phyloP scores from a whole-genome alignment of 1,284 basidiomycete genomes.

The Tremellales sp. region DNA sequence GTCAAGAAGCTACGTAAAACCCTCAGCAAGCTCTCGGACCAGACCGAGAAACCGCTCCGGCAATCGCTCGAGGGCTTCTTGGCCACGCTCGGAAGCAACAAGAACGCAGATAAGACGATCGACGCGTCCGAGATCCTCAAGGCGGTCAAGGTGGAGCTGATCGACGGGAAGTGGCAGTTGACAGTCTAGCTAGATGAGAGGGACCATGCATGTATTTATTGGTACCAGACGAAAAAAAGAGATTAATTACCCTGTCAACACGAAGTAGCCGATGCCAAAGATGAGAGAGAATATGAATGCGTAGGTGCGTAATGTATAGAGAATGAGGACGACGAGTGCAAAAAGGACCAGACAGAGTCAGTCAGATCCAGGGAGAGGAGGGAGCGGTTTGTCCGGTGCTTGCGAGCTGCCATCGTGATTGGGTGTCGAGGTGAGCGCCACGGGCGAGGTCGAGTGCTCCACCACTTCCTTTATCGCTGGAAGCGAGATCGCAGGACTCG shows the following conservation, averaged over 20 bases:
- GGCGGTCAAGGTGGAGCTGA: slow-evolving; percentile 25
- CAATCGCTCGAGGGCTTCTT: slow-evolving; percentile 17
- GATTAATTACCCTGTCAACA: neutral
- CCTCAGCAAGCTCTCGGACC: slow-evolving; percentile 32
- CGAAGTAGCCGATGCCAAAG: neutral
- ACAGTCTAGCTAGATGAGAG: slow-evolving; percentile 13
- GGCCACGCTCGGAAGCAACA: slow-evolving; percentile 22
- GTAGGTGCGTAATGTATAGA: neutral
- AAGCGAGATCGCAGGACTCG: too few relatives aligned
- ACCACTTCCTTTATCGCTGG: too few relatives aligned
- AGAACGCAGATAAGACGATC: slow-evolving; percentile 29
- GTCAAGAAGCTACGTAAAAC: slow-evolving; percentile 41
- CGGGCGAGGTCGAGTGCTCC: too few relatives aligned
- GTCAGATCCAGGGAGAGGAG: neutral
- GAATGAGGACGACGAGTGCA: neutral
- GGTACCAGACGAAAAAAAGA: too few relatives aligned
- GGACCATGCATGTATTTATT: neutral
- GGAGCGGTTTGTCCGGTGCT: too few relatives aligned
- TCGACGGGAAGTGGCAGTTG: slow-evolving; percentile 34
- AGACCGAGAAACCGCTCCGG: slow-evolving; percentile 10
- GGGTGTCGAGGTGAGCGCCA: too few relatives aligned
- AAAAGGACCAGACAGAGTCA: neutral
- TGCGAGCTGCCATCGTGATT: too few relatives aligned
- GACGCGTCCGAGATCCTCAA: slow-evolving; percentile 28
- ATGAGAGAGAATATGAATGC: neutral